Percentiles rank a stretch among this genome's conserved stretches.
Conservation (phyloP, 495 filamentous ascomycete genomes). For the Aspergillus egyptiacus region DNA sequence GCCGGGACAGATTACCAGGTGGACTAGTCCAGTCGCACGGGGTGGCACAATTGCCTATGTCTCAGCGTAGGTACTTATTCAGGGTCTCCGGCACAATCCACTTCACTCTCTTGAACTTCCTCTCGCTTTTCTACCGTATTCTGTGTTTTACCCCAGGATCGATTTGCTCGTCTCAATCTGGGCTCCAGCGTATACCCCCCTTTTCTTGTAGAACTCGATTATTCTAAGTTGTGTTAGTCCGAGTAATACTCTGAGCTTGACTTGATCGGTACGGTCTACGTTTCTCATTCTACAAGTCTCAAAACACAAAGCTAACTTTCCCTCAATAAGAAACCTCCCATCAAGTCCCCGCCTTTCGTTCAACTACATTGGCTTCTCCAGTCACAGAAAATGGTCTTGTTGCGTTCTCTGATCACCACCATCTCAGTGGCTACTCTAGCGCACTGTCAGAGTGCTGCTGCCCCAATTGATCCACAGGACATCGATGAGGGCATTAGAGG, state of each 20-base stretch:
- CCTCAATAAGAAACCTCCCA: background rate
- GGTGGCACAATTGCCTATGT: slow-evolving; percentile 8
- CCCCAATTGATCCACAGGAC: slow-evolving; percentile 52
- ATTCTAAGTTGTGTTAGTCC: no score
- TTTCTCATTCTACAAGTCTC: background rate
- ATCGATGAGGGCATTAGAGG: slow-evolving; percentile 46
- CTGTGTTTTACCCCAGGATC: slow-evolving; percentile 1
- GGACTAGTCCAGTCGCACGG: slow-evolving; percentile 15
- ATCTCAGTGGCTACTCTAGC: slow-evolving; percentile 31
- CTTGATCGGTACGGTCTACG: background rate
- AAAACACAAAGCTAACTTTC: background rate
- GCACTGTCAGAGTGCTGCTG: slow-evolving; percentile 30
- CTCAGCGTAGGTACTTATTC: slow-evolving; percentile 17
- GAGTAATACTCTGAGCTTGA: no score
- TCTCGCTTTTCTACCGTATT: background rate
- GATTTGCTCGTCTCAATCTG: slow-evolving; percentile 2
- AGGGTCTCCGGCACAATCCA: slow-evolving; percentile 12
- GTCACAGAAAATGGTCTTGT: slow-evolving; percentile 22
- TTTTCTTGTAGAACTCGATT: no score
- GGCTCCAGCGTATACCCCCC: background rate
- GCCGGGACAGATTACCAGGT: no score
- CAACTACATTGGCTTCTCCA: slow-evolving; percentile 6
- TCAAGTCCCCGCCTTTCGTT: background rate
- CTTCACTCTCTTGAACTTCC: slow-evolving; percentile 2
- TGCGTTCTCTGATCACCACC: slow-evolving; percentile 25